Conservation (phyloP, 2,329 filamentous ascomycete species). For the Pestalotiopsis sp. region DNA sequence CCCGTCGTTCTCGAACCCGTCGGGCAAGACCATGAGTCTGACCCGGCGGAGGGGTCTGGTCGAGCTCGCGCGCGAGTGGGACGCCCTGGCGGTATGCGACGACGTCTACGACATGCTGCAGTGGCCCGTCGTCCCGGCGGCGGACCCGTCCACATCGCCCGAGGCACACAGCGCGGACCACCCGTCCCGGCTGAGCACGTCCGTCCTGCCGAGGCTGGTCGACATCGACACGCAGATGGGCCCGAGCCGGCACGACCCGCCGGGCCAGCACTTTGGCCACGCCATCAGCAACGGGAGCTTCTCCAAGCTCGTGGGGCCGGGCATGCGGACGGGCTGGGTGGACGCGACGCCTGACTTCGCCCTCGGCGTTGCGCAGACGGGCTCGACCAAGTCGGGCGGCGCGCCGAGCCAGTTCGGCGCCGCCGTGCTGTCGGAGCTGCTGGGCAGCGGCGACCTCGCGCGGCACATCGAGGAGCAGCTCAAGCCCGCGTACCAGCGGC, state of each 20-base stretch:
- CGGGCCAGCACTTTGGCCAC: constrained; percentile 66
- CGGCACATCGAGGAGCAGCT: constrained; percentile 44
- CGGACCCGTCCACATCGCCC: not conserved
- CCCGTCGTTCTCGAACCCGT: constrained; percentile 88
- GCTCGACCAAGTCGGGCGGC: constrained; percentile 58
- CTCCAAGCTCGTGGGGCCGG: constrained; percentile 83
- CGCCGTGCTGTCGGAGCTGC: constrained; percentile 51
- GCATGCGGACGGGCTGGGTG: constrained; percentile 84
- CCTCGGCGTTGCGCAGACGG: constrained; percentile 54
- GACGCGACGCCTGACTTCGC: constrained; percentile 63
- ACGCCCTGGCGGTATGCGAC: constrained; percentile 84
- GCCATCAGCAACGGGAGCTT: constrained; percentile 86
- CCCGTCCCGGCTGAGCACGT: constrained; percentile 23
- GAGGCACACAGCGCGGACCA: not conserved
- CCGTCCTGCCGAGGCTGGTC: constrained; percentile 74
- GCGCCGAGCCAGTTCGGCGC: constrained; percentile 59
- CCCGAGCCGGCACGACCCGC: constrained; percentile 39
- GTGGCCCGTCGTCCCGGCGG: constrained; percentile 57
- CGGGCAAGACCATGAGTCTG: constrained; percentile 78
- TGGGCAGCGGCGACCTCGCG: constrained; percentile 46
- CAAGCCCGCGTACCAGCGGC: constrained; percentile 46
- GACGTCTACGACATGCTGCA: constrained; percentile 95
- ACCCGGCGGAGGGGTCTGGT: constrained; percentile 70
- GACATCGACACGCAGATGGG: constrained; percentile 76
- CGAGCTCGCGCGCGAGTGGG: constrained; percentile 72